Percentiles rank a stretch among this genome's conserved stretches.
Conservation (phyloP, 352 stramenopile genomes). For the Halophytophthora polymorphica region DNA sequence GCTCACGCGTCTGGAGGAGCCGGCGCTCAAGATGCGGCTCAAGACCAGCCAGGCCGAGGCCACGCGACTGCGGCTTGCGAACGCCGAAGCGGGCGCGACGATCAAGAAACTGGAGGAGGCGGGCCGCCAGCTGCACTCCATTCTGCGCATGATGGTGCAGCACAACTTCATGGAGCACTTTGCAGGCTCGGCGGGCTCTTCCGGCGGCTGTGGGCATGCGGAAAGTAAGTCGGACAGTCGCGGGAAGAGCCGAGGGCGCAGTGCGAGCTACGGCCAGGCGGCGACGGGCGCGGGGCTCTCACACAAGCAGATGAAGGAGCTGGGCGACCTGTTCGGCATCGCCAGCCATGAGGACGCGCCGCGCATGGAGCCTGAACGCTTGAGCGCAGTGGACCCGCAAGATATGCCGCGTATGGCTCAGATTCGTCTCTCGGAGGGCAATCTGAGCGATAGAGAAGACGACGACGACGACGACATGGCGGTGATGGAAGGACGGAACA, state of each 20-base stretch:
- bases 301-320: constrained; percentile 43
- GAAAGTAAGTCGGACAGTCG: constrained; percentile 13
- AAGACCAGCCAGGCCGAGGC: constrained; percentile 74
- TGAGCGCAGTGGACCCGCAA: constrained; percentile 9
- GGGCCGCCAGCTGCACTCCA: constrained; percentile 49
- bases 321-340: constrained; percentile 51
- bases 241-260: constrained; percentile 25
- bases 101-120: constrained; percentile 68
- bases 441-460: constrained; percentile 22
- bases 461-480: constrained; percentile 5
- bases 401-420: constrained; percentile 33
- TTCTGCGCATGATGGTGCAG: constrained; percentile 65
- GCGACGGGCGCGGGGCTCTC: constrained; percentile 28
- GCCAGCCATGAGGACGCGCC: constrained; percentile 13
- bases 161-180: constrained; percentile 72
- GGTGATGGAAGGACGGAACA: constrained; percentile 2
- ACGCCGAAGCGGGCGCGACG: constrained; percentile 42
- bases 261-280: constrained; percentile 16
- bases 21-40: constrained; percentile 61
- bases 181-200: constrained; percentile 5
- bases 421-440: constrained; percentile 26
- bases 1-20: constrained; percentile 62
- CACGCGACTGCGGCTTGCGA: constrained; percentile 50
- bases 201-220: constrained; percentile 5
- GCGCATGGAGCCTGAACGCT: constrained; percentile 7